Evolutionary conservation across 2,329 filamentous ascomycete species (phyloP).

Genomic region (Pseudonectria foliicola): DNA sequence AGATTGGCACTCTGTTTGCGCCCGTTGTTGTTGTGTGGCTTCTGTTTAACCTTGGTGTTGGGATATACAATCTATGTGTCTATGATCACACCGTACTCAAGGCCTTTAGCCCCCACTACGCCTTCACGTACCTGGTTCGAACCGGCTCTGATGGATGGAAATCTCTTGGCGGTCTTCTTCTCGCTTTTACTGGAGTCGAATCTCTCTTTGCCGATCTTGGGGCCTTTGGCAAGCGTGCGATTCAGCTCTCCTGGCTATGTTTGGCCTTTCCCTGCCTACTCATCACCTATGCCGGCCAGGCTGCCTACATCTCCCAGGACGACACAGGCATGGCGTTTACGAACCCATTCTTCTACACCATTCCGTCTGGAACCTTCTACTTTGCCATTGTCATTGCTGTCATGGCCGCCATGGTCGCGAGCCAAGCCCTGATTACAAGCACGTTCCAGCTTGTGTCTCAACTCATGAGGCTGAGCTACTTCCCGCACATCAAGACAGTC

Average conservation of each 20-base stretch:
- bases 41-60: constrained; percentile 53
- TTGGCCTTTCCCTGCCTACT: constrained; percentile 61
- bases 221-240: constrained; percentile 62
- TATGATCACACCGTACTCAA: constrained; percentile 48
- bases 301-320: constrained; percentile 58
- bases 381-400: constrained; percentile 62
- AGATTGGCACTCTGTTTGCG: constrained; percentile 54
- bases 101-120: constrained; percentile 53
- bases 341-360: constrained; percentile 69
- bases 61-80: constrained; percentile 53
- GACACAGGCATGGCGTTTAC: constrained; percentile 37
- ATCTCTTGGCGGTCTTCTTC: constrained; percentile 61
- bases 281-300: constrained; percentile 64
- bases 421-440: constrained; percentile 71
- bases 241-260: constrained; percentile 66
- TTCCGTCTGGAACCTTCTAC: constrained; percentile 61
- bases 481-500: constrained; percentile 66
- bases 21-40: constrained; percentile 64
- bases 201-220: constrained; percentile 73
- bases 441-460: constrained; percentile 65
- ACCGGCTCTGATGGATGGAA: constrained; percentile 56
- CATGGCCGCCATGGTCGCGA: constrained; percentile 66
- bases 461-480: constrained; percentile 65
- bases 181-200: constrained; percentile 73
- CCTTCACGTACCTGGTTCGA: constrained; percentile 52